Percentiles rank a stretch among this genome's conserved stretches.
phyloP scores from a whole-genome alignment of 1,284 basidiomycete genomes.

The Trichosporon sp. region DNA sequence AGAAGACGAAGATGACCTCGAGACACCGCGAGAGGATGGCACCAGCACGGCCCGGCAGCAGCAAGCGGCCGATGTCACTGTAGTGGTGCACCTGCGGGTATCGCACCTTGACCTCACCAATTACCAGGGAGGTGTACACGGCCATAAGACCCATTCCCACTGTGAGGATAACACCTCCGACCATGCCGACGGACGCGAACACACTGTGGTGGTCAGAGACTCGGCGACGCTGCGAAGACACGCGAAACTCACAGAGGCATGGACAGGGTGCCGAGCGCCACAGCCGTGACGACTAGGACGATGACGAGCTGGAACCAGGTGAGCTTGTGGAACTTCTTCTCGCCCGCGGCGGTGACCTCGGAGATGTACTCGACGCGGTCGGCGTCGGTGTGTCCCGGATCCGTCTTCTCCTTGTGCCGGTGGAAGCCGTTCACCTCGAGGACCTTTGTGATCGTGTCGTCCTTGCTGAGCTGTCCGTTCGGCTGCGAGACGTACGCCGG shows the following conservation, averaged over 20 bases:
- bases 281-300: slow-evolving; percentile 15
- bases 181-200: slow-evolving; percentile 18
- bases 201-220: slow-evolving; percentile 3
- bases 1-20: slow-evolving; percentile 11
- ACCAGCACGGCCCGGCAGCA: slow-evolving; percentile 4
- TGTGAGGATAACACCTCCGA: slow-evolving; percentile 15
- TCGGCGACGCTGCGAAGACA: background rate
- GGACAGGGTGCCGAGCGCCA: slow-evolving; percentile 18
- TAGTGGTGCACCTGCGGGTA: slow-evolving; percentile 20
- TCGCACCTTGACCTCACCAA: slow-evolving; percentile 23
- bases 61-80: slow-evolving; percentile 17
- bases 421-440: slow-evolving; percentile 6
- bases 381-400: slow-evolving; percentile 5
- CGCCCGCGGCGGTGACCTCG: slow-evolving; percentile 7
- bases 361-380: slow-evolving; percentile 17
- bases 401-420: background rate
- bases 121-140: slow-evolving; percentile 20
- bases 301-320: slow-evolving; percentile 17
- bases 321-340: slow-evolving; percentile 21
- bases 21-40: slow-evolving; percentile 5
- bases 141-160: slow-evolving; percentile 18
- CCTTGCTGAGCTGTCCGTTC: background rate
- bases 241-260: slow-evolving; percentile 13
- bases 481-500: background rate
- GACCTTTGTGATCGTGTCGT: slow-evolving; percentile 5